Base-by-base conservation (phyloP, 139 green algal genomes). In the Chlorella sp. region DNA sequence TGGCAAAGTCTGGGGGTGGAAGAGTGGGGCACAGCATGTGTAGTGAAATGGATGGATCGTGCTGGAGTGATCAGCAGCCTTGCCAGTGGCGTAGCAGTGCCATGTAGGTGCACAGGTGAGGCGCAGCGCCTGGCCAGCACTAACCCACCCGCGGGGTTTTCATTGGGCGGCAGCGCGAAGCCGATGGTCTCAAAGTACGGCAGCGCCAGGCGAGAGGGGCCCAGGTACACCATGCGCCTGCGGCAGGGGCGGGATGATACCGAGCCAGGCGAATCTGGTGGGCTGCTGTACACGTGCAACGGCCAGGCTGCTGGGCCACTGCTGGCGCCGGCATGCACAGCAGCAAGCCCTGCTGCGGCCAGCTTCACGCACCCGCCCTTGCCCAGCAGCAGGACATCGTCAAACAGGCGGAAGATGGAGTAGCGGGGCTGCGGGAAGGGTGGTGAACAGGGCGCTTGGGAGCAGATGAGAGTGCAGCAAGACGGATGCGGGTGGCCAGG, bases 371-470 rank as follows among this genome's bases (percentile, higher is more conserved):
- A 60, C 51, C 92, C 87, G 34, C 90, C 92, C 69, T 92, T 92
- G 62, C 83, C 89, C 82, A 98, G 92, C 55, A 97, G 88, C 78
- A 97, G 73, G 65, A 95, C 83, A 73, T 94, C 90, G 84, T 96
- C 87, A 80, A 96, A 97, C 38, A 94, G 80, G 23, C 76, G 64
- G 81, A 97, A 98, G 56, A 96, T 91, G n/a, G 85, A 87, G 86
- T 90, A 96, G 70, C 91, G 90, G 4, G 95, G 95, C 92, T 98
- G 95, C 82, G 93, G n/a, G n/a, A n/a, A 88, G 51, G 34, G 76
- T 38, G 75, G 18, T 12, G 26, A 60, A 21, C 11, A 15, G 51
- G 51, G 51, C 9, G 57, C 21, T 28, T 25, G 64, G 12, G 23
- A 6, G 60, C 69, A 75, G 69, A 55, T 39, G 13, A 34, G 20